phyloP scores from a whole-genome alignment of 495 filamentous ascomycete genomes.

The Trichoderma orchidacearum region DNA sequence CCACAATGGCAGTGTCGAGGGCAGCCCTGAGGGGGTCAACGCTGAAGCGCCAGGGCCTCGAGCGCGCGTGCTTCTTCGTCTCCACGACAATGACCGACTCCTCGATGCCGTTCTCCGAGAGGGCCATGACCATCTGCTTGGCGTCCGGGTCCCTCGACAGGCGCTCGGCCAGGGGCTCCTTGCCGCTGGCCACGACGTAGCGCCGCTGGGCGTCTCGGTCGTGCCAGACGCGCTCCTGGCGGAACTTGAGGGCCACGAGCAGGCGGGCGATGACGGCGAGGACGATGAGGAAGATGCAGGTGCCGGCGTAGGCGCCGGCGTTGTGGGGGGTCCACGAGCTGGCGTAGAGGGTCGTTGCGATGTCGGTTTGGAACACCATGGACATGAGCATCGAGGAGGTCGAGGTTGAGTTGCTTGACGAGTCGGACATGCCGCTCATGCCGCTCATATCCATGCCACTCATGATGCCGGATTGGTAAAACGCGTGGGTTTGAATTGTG shows the following conservation, averaged over 20 bases:
- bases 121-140: constrained; percentile 44
- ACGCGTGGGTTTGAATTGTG: too few species aligned
- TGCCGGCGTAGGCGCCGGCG: constrained; percentile 61
- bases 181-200: constrained; percentile 61
- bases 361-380: constrained; percentile 49
- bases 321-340: constrained; percentile 54
- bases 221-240: constrained; percentile 38
- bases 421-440: constrained; percentile 10
- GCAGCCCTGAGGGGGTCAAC: constrained; percentile 63
- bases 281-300: constrained; percentile 74
- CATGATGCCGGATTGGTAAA: too few species aligned
- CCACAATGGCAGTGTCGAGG: constrained; percentile 54
- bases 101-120: constrained; percentile 57
- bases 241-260: constrained; percentile 50
- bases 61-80: constrained; percentile 23
- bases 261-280: constrained; percentile 55
- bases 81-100: constrained; percentile 60
- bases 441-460: constrained; percentile 8
- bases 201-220: constrained; percentile 53
- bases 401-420: background rate
- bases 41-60: constrained; percentile 61
- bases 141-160: constrained; percentile 33
- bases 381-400: constrained; percentile 19
- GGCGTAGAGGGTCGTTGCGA: constrained; percentile 61
- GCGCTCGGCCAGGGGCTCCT: constrained; percentile 39